phyloP scores from a whole-genome alignment of 2,329 filamentous ascomycete species.

The Apiospora arundinis region DNA sequence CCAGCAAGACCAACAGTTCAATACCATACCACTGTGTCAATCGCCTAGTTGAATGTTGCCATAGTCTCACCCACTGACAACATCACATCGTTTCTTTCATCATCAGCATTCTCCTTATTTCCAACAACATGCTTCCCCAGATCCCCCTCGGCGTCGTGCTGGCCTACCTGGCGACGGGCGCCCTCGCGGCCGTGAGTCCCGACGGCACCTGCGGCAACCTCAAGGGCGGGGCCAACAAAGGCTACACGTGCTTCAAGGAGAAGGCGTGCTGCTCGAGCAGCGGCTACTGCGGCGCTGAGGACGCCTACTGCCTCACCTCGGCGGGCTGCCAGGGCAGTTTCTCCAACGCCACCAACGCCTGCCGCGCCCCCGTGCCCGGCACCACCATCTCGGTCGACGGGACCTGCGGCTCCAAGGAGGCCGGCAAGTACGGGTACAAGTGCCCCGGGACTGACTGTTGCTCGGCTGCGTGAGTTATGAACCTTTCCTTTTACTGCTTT shows the following conservation, averaged over 20 bases:
- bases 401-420: slow-evolving; percentile 37
- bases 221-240: slow-evolving; percentile 33
- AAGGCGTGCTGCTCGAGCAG: slow-evolving; percentile 38
- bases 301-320: slow-evolving; percentile 39
- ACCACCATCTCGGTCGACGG: slow-evolving; percentile 39
- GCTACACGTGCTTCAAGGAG: slow-evolving; percentile 38
- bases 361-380: slow-evolving; percentile 35
- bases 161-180: neutral
- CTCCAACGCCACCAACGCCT: slow-evolving; percentile 37
- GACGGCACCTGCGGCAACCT: slow-evolving; percentile 39
- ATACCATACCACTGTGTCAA: neutral
- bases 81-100: neutral
- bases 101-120: neutral
- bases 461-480: slow-evolving; percentile 36
- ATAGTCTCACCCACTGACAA: neutral
- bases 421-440: slow-evolving; percentile 37
- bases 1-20: neutral
- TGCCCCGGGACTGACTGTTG: slow-evolving; percentile 38
- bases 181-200: slow-evolving; percentile 34
- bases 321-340: slow-evolving; percentile 37
- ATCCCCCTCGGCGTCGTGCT: neutral
- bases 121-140: neutral
- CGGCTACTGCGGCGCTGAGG: slow-evolving; percentile 40
- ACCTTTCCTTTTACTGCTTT: neutral
- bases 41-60: neutral